phyloP scores from a whole-genome alignment of 106 monocot genomes.

The Agapanthus africanus region DNA sequence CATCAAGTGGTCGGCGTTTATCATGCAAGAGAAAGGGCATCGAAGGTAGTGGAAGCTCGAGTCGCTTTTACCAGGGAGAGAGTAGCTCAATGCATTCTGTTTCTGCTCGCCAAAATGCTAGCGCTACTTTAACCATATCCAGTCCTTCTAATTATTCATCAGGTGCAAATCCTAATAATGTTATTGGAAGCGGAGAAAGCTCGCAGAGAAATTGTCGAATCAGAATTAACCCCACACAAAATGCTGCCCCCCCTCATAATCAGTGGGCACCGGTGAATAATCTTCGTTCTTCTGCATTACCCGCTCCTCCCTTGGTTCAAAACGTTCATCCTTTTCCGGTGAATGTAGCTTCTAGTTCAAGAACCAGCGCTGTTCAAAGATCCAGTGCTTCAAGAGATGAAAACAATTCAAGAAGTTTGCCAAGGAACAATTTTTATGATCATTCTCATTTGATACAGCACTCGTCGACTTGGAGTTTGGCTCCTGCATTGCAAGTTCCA shows the following conservation, averaged over 20 bases:
- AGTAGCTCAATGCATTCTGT: constrained; percentile 7
- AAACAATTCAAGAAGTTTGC: too few relatives aligned
- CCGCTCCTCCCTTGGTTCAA: constrained; percentile 11
- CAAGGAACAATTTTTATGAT: too few relatives aligned
- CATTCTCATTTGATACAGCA: constrained; percentile 16
- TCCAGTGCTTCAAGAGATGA: too few relatives aligned
- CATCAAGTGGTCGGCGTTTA: constrained; percentile 11
- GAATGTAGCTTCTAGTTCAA: too few relatives aligned
- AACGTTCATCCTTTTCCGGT: constrained; percentile 20
- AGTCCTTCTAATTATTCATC: neutral
- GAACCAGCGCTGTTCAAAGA: too few relatives aligned
- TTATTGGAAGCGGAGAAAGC: constrained; percentile 23
- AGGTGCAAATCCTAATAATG: constrained; percentile 9
- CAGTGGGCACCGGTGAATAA: constrained; percentile 24
- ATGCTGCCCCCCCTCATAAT: constrained; percentile 14
- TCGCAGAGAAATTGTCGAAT: constrained; percentile 32
- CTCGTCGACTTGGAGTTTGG: constrained; percentile 21
- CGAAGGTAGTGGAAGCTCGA: constrained; percentile 29
- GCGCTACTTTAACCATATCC: constrained; percentile 11
- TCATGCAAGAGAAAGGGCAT: constrained; percentile 62
- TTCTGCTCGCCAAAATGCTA: constrained; percentile 8
- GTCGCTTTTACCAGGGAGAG: constrained; percentile 20
- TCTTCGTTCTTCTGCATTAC: neutral
- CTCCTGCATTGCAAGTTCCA: constrained; percentile 18
- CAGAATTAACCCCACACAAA: constrained; percentile 27